Percentiles rank a stretch among this genome's conserved stretches.
Evolutionary conservation across 225 moss, liverwort and hornwort genomes (phyloP).

Genomic region (Sphagnum contortum): DNA sequence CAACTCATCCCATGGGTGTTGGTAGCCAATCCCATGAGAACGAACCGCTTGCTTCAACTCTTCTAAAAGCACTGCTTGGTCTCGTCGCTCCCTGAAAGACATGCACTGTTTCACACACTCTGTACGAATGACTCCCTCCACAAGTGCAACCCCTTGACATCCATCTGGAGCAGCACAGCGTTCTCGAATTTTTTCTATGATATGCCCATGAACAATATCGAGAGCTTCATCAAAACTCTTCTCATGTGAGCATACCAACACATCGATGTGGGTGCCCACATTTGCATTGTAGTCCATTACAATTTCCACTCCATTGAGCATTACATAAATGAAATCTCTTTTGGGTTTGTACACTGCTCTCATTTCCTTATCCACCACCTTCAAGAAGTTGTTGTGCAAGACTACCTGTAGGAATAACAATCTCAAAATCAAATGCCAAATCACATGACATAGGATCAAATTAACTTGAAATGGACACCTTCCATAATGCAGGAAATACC

Average conservation of each 20-base stretch:
- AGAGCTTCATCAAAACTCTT: background rate
- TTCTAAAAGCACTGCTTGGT: conserved; percentile 1
- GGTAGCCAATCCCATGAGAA: too few relatives aligned
- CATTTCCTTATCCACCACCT: background rate
- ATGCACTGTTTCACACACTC: background rate
- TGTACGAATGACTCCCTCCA: conserved; percentile 1
- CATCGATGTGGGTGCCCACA: background rate
- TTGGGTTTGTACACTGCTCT: background rate
- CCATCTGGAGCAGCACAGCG: background rate
- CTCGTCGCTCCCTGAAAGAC: background rate
- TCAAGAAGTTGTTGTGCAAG: background rate
- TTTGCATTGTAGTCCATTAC: background rate
- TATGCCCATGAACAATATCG: background rate
- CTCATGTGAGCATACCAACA: background rate
- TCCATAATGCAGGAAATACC: too few relatives aligned
- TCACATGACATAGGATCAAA: too few relatives aligned
- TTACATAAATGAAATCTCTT: background rate
- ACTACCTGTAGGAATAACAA: background rate
- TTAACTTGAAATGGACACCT: too few relatives aligned
- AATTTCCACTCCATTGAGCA: background rate
- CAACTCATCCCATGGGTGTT: too few relatives aligned
- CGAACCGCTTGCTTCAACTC: background rate
- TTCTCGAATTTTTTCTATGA: background rate
- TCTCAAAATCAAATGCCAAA: too few relatives aligned
- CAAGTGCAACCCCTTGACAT: background rate